phyloP scores from a whole-genome alignment of 2,329 filamentous ascomycete genomes.

The Aureobasidium sp. region DNA sequence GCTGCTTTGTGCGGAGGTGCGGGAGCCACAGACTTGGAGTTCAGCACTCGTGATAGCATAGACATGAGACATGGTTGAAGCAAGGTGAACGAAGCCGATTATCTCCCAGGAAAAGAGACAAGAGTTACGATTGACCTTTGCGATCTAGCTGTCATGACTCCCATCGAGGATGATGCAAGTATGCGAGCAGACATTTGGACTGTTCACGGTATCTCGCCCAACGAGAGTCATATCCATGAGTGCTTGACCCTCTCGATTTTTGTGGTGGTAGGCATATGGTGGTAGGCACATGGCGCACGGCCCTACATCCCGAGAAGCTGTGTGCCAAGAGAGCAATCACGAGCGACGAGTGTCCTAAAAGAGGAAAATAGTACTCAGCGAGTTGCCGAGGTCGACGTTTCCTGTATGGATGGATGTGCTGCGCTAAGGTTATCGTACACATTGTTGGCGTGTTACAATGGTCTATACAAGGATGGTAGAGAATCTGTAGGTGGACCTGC shows the following conservation, averaged over 20 bases:
- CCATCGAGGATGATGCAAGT: background rate
- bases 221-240: too few relatives aligned
- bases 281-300: too few relatives aligned
- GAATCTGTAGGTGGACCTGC: too few relatives aligned
- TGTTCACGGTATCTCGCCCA: too few relatives aligned
- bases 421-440: too few relatives aligned
- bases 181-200: background rate
- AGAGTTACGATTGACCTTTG: background rate
- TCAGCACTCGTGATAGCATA: background rate
- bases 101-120: background rate
- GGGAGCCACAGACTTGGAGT: background rate
- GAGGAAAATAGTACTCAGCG: background rate
- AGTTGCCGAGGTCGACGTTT: background rate
- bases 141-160: background rate
- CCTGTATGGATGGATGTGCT: too few relatives aligned
- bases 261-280: too few relatives aligned
- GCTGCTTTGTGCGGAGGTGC: background rate
- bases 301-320: too few relatives aligned
- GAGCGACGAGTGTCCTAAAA: background rate
- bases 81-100: background rate
- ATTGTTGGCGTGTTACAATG: too few relatives aligned
- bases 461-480: too few relatives aligned
- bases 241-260: too few relatives aligned
- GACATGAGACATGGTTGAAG: background rate
- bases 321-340: too few relatives aligned